Conservation (phyloP, 257 asterid species). For the Penstemon davidsonii region DNA sequence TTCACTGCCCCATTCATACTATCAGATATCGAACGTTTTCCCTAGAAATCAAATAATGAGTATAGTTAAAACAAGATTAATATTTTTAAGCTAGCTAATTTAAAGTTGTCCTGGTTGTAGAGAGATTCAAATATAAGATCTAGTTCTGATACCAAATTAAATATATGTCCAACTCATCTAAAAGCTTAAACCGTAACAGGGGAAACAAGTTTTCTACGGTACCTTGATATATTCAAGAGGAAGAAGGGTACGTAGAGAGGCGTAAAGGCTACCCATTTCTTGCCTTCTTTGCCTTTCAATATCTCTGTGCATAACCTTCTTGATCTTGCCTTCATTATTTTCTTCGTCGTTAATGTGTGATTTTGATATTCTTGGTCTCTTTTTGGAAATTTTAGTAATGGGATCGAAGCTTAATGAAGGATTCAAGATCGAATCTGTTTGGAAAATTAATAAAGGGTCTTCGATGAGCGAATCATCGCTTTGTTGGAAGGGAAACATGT, state of each 20-base stretch:
- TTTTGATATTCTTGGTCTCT: too few relatives aligned
- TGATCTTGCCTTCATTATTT: too few relatives aligned
- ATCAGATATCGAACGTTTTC: conserved; percentile 37
- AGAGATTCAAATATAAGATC: too few relatives aligned
- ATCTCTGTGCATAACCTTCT: too few relatives aligned
- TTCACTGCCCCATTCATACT: conserved; percentile 33
- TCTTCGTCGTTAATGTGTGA: too few relatives aligned
- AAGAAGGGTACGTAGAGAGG: conserved; percentile 53
- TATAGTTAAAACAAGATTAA: too few relatives aligned
- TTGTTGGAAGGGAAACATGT: not conserved
- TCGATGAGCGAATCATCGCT: not conserved
- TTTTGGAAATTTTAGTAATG: not conserved
- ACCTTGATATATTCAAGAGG: conserved; percentile 62
- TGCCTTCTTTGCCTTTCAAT: conserved; percentile 57
- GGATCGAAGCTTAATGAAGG: not conserved
- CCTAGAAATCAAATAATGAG: conserved; percentile 17
- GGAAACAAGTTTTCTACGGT: too few relatives aligned
- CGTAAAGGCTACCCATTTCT: conserved; percentile 53
- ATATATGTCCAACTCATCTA: too few relatives aligned
- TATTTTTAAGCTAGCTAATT: too few relatives aligned
- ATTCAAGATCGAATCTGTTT: not conserved
- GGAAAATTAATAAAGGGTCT: not conserved
- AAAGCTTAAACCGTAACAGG: too few relatives aligned
- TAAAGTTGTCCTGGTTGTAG: too few relatives aligned
- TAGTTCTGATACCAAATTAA: too few relatives aligned